phyloP scores from a whole-genome alignment of 2,329 filamentous ascomycete species.

The Xenosphaeropsis pyriputrescens region DNA sequence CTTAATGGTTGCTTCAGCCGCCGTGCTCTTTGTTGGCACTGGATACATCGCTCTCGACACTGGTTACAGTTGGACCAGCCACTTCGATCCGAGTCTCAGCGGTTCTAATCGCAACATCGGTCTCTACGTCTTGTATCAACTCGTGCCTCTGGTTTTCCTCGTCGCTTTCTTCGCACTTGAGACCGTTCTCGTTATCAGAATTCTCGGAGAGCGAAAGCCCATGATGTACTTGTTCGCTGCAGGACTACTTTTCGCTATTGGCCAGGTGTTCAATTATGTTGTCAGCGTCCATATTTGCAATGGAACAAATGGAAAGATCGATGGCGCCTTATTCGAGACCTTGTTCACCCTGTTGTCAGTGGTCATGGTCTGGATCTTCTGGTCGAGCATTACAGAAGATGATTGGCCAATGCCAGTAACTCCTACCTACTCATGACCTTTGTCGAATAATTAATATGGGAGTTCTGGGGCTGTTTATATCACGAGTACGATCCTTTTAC shows the following conservation, averaged over 20 bases:
- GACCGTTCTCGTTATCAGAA: constrained; percentile 64
- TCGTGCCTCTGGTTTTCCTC: constrained; percentile 80
- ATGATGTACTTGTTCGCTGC: constrained; percentile 75
- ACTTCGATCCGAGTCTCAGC: constrained; percentile 47
- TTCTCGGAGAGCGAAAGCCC: constrained; percentile 81
- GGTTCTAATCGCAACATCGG: constrained; percentile 59
- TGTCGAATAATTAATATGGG: neutral
- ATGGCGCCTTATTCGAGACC: constrained; percentile 85
- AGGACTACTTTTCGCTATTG: constrained; percentile 71
- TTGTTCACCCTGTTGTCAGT: constrained; percentile 82
- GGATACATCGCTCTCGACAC: constrained; percentile 95
- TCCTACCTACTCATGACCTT: constrained; percentile 14
- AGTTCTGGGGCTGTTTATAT: too few relatives aligned
- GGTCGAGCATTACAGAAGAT: constrained; percentile 98
- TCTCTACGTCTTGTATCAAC: constrained; percentile 87
- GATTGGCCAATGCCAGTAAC: constrained; percentile 63
- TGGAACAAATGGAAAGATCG: constrained; percentile 71
- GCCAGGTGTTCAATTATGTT: constrained; percentile 93
- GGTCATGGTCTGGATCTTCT: constrained; percentile 80
- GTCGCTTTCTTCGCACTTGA: constrained; percentile 78
- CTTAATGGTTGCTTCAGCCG: constrained; percentile 57
- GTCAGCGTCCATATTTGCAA: constrained; percentile 83
- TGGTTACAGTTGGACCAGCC: constrained; percentile 69
- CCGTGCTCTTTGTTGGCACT: constrained; percentile 69
- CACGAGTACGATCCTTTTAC: too few relatives aligned